Percentiles rank a stretch among this genome's conserved stretches.
Conservation (phyloP, 202 grass and related monocot genomes). For the Panicum virgatum region DNA sequence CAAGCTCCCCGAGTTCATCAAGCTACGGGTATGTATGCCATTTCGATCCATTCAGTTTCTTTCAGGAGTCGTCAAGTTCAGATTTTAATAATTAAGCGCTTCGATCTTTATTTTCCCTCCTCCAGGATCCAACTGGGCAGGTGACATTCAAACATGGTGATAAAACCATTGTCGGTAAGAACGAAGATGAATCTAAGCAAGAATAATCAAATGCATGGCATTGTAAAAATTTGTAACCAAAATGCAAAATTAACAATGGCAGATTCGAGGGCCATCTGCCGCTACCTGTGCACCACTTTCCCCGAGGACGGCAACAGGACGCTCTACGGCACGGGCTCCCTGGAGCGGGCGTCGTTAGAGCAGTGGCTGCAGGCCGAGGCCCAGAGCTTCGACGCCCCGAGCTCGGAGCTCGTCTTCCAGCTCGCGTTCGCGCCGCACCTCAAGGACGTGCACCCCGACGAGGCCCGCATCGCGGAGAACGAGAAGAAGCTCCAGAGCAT, state of each 20-base stretch:
- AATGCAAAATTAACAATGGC: background rate
- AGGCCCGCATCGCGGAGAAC: conserved; percentile 46
- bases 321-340: conserved; percentile 61
- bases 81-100: background rate
- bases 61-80: background rate
- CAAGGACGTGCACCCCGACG: conserved; percentile 38
- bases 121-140: conserved; percentile 81
- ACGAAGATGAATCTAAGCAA: background rate
- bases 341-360: conserved; percentile 82
- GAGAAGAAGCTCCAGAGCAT: conserved; percentile 58
- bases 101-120: too few relatives aligned
- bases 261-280: conserved; percentile 83
- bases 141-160: conserved; percentile 77
- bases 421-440: conserved; percentile 69
- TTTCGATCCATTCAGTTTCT: background rate
- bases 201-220: background rate
- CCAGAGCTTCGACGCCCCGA: conserved; percentile 67
- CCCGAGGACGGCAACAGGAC: conserved; percentile 54
- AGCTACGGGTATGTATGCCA: conserved; percentile 37
- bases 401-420: conserved; percentile 78
- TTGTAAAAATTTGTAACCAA: background rate
- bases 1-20: conserved; percentile 84
- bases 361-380: conserved; percentile 83
- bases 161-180: conserved; percentile 67
- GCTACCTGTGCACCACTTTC: conserved; percentile 61